Base-by-base conservation (phyloP, 2,329 filamentous ascomycete genomes). In the Claviceps cyperi region DNA sequence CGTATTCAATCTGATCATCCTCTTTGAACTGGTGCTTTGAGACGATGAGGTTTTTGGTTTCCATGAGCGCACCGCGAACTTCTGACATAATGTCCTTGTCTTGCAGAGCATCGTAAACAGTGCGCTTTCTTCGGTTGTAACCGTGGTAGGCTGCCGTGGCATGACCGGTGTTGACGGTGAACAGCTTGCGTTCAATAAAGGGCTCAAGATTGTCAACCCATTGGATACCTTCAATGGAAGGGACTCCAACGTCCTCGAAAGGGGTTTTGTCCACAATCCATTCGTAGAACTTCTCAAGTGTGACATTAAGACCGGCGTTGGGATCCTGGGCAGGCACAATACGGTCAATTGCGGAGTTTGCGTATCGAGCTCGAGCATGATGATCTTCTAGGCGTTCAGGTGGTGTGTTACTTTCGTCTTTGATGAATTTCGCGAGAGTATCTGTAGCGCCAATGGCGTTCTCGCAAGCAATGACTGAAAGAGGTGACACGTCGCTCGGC, bases 111-210 rank as follows among this genome's bases (percentile, higher is more conserved):
- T 97, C 91, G 64, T 92, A 87, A 58, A 98, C 88, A 53, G 85
- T 94, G 62, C 79, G 76, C 76, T 94, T 91, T 63, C 86, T 82
- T 57, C 82, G 78, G 71, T 89, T 78, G 77, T 94, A 86, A 50
- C 90, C 91, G 68, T 92, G 90, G 78, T 97, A 97, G 53, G 92
- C 91, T 19, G 90, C 90, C 7, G 91, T 94, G 53, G 92, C 92
- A 66, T 98, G 92, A 50, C 89, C 86, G 21, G 92, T 98, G 79
- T 98, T 98, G 77, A 98, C 91, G 21, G 92, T 98, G 77, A 90
- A 98, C 56, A 98, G 83, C 79, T 98, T 98, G 69, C 92, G 90
- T 81, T 98, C 92, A 62, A 98, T 97, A 73, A 91, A 98, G 51
- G 92, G 92, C 64, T 83, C 78, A 32, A 98, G 80, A 70, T 97